A percentile compares a stretch with the other conserved stretches of the same genome.
Evolutionary conservation across 257 asterid genomes (phyloP).

Genomic region (Solanum piurae): DNA sequence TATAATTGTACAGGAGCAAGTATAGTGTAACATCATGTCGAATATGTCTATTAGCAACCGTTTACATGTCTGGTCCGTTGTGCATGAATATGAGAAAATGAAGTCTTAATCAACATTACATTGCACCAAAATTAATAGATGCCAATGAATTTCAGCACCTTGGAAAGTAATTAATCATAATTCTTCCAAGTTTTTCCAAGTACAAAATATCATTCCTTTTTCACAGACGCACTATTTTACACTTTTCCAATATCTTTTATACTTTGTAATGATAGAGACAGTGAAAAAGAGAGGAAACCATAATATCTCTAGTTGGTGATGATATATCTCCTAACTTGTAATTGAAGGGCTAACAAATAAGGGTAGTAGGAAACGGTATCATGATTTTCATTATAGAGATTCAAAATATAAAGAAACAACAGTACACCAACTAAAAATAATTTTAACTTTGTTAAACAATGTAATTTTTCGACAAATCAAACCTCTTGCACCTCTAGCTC

Average conservation of each 20-base stretch:
- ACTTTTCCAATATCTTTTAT: neutral
- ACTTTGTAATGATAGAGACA: neutral
- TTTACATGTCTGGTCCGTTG: neutral
- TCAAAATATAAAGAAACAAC: neutral
- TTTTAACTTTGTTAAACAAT: neutral
- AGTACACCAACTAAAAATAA: neutral
- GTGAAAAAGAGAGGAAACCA: neutral
- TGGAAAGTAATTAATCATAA: neutral
- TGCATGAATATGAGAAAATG: constrained; percentile 1
- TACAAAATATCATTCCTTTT: neutral
- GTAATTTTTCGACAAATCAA: neutral
- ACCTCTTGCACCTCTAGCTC: neutral
- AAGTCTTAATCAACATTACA: constrained; percentile 10
- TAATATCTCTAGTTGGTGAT: neutral
- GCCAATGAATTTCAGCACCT: neutral
- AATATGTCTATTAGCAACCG: neutral
- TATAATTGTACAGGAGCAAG: neutral
- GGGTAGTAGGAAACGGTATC: neutral
- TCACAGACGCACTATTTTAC: neutral
- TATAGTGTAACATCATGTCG: neutral
- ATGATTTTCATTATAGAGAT: neutral
- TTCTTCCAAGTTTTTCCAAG: neutral
- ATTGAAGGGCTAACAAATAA: neutral
- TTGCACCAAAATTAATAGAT: neutral
- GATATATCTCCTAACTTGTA: neutral